Conservation (phyloP, 805 yeast genomes). For the Saccharomyces jurei region DNA sequence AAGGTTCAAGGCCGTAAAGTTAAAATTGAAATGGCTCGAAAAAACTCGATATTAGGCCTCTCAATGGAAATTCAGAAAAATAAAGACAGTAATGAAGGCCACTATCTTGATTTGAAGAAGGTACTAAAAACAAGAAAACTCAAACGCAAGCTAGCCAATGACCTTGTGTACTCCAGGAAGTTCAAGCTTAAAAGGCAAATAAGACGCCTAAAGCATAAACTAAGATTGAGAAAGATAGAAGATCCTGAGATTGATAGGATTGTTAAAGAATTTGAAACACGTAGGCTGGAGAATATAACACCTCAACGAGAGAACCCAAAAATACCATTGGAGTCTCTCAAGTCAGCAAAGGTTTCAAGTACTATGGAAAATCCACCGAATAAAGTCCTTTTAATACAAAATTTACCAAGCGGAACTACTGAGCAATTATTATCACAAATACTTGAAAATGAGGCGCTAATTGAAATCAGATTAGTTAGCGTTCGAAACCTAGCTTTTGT, state of each 20-base stretch:
- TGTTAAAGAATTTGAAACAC: constrained; percentile 2
- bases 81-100: neutral
- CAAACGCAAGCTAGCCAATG: constrained; percentile 2
- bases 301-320: constrained; percentile 2
- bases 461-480: constrained; percentile 57
- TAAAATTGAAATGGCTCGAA: constrained; percentile 15
- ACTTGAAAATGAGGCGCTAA: constrained; percentile 53
- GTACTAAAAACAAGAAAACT: constrained; percentile 7
- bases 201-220: constrained; percentile 20
- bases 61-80: constrained; percentile 1
- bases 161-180: neutral
- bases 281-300: neutral
- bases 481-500: constrained; percentile 70
- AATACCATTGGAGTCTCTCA: neutral
- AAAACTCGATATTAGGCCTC: constrained; percentile 18
- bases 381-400: constrained; percentile 58
- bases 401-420: constrained; percentile 42
- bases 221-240: constrained; percentile 14
- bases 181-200: constrained; percentile 12
- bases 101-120: neutral
- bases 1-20: constrained; percentile 15
- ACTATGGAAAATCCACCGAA: constrained; percentile 50
- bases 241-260: constrained; percentile 10
- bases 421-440: constrained; percentile 34
- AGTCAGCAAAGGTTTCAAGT: constrained; percentile 8